A percentile compares a stretch with the other conserved stretches of the same genome.
Evolutionary conservation across 305 asterid genomes (phyloP).

Genomic region (Stenogyne calaminthoides): DNA sequence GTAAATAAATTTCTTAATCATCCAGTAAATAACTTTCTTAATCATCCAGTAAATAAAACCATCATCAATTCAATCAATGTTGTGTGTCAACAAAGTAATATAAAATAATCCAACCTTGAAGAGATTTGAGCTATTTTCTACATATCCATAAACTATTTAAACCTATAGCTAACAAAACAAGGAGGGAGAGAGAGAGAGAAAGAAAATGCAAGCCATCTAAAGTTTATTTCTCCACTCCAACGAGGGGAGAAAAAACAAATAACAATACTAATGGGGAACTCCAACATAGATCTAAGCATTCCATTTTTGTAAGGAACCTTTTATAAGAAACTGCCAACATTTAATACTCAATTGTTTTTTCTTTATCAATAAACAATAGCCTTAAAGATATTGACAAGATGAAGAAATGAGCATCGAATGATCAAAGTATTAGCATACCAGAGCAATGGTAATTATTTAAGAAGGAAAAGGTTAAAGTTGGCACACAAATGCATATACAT

Average conservation of each 20-base stretch:
- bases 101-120: background rate
- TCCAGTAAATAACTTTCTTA: too few relatives aligned
- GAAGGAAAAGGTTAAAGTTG: background rate
- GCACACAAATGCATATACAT: too few relatives aligned
- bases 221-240: constrained; percentile 1
- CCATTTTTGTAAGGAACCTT: background rate
- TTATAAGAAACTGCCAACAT: background rate
- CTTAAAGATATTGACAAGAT: background rate
- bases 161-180: background rate
- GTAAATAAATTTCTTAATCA: too few relatives aligned
- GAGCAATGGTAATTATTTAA: background rate
- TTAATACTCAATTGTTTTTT: background rate
- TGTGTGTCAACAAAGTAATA: background rate
- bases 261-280: background rate
- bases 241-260: constrained; percentile 11
- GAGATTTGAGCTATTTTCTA: background rate
- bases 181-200: background rate
- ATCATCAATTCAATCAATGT: background rate
- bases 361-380: background rate
- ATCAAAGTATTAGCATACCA: background rate
- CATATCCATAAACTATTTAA: background rate
- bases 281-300: background rate
- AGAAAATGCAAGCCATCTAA: background rate
- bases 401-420: background rate
- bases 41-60: background rate